Percentiles rank a stretch among this genome's conserved stretches.
These are phyloP conservation scores for Boletus rufocinnamomeus DNA, from an alignment of 768 basidiomycete genomes.

Conservation along the genomic window DNA sequence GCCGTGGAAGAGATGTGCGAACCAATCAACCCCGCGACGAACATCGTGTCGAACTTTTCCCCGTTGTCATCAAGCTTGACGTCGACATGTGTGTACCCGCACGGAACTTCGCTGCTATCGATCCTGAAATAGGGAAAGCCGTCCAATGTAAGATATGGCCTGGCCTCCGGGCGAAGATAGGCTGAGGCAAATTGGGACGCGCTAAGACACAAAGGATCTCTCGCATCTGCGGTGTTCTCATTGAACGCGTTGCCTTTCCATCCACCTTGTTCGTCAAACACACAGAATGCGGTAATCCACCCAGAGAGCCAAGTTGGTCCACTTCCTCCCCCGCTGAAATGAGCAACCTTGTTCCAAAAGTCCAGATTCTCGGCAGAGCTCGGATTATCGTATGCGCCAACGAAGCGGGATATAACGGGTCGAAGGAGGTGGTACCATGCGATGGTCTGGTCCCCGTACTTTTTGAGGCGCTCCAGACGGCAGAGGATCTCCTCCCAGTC, in stretches of 20 bases:
- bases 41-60: too few relatives aligned
- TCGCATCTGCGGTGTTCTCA: too few relatives aligned
- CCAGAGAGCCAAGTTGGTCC: not conserved
- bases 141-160: not conserved
- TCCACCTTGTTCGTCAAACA: not conserved
- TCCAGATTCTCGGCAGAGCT: slow-evolving; percentile 11
- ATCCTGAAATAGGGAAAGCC: too few relatives aligned
- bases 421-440: too few relatives aligned
- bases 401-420: slow-evolving; percentile 32
- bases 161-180: not conserved
- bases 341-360: too few relatives aligned
- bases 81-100: too few relatives aligned
- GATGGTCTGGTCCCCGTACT: slow-evolving; percentile 31
- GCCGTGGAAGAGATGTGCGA: too few relatives aligned
- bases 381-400: slow-evolving; percentile 28
- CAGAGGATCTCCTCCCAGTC: slow-evolving; percentile 37
- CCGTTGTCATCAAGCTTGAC: too few relatives aligned
- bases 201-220: not conserved
- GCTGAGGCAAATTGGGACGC: not conserved
- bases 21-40: not conserved
- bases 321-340: not conserved
- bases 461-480: slow-evolving; percentile 40
- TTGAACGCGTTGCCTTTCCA: not conserved
- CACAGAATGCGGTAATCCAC: not conserved
- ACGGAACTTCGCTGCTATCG: too few relatives aligned